Percentiles rank a stretch among this genome's conserved stretches.
phyloP scores from a whole-genome alignment of 352 stramenopile species.

The Phytophthora ohioensis region DNA sequence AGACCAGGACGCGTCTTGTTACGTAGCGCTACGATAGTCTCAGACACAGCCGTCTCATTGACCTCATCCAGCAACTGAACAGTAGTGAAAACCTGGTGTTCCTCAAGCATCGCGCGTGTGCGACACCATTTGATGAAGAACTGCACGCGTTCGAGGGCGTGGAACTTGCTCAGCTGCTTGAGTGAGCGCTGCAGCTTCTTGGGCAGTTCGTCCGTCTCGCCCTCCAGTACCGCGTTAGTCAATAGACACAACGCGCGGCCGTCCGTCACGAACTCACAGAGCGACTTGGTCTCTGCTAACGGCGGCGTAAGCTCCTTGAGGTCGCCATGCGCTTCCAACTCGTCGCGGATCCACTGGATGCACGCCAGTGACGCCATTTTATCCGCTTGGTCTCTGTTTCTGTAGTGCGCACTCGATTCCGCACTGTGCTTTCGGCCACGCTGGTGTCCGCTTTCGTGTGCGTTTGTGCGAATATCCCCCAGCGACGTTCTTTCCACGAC shows the following conservation, averaged over 20 bases:
- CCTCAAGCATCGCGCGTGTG: constrained; percentile 57
- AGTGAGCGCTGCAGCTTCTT: constrained; percentile 81
- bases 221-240: constrained; percentile 48
- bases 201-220: constrained; percentile 49
- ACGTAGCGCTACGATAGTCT: constrained; percentile 68
- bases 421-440: constrained; percentile 27
- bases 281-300: constrained; percentile 38
- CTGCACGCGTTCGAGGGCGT: constrained; percentile 85
- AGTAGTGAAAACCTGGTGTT: constrained; percentile 80
- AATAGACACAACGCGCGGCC: constrained; percentile 80
- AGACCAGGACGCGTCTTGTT: constrained; percentile 60
- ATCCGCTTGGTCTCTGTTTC: background rate
- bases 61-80: constrained; percentile 84
- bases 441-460: constrained; percentile 17
- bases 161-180: constrained; percentile 78
- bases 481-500: background rate
- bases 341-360: constrained; percentile 70
- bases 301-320: constrained; percentile 44
- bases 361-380: constrained; percentile 40
- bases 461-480: constrained; percentile 9
- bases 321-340: constrained; percentile 51
- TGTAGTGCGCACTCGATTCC: constrained; percentile 10
- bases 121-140: constrained; percentile 90
- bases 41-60: constrained; percentile 69
- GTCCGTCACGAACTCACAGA: constrained; percentile 82